A percentile compares a stretch with the other conserved stretches of the same genome.
These are phyloP conservation scores for Fusarium napiforme DNA, from an alignment of 2,329 filamentous ascomycete genomes.

Conservation along the genomic window DNA sequence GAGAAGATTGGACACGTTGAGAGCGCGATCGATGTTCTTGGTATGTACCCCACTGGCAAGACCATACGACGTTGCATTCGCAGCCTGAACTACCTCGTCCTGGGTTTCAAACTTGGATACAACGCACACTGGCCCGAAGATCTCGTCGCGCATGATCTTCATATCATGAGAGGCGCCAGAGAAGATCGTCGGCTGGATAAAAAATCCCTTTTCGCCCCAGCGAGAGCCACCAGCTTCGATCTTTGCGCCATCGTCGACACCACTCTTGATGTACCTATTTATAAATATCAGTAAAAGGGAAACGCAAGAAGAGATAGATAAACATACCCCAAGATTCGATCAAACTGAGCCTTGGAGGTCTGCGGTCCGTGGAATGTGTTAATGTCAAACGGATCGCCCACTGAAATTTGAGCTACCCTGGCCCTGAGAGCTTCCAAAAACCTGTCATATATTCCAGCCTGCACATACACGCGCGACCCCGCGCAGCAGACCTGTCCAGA, in stretches of 20 bases:
- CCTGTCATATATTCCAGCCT: background rate
- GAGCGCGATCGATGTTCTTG: background rate
- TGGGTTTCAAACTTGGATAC: background rate
- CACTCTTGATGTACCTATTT: background rate
- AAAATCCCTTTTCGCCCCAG: background rate
- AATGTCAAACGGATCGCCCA: background rate
- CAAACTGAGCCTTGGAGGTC: background rate
- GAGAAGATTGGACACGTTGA: background rate
- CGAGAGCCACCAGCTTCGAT: background rate
- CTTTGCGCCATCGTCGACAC: background rate
- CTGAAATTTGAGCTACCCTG: rapidly evolving
- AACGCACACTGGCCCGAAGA: rapidly evolving
- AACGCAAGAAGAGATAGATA: rapidly evolving
- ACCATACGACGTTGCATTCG: rapidly evolving
- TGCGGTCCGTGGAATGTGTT: background rate
- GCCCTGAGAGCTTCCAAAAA: background rate
- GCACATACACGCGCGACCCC: background rate
- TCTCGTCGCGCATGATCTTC: background rate
- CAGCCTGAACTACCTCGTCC: background rate
- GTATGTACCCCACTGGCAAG: background rate
- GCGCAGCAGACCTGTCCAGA: background rate
- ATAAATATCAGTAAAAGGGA: too few relatives aligned
- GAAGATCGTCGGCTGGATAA: rapidly evolving
- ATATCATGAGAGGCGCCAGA: background rate
- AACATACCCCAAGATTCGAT: background rate